Evolutionary conservation across 257 asterid genomes (phyloP), one percentile per base, ranked within the genome.

Genomic region (Thymus mandschuricus): DNA sequence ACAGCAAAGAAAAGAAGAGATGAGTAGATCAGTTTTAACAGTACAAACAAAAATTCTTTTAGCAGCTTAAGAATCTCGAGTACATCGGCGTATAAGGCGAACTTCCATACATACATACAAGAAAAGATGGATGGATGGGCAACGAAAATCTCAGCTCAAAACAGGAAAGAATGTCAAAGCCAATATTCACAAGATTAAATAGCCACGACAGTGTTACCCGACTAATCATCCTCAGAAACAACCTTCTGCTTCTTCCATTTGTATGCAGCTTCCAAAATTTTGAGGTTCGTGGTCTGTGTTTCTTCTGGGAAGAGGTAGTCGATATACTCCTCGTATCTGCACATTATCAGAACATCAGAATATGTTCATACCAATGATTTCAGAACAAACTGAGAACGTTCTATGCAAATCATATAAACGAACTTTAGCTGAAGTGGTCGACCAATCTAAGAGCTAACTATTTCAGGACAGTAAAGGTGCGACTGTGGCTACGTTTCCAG

Each of bases 261-360:
- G 77, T 84, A 88, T 10, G 99, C 99, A 8, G 99, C 99, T 78
- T 91, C 96, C 84, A 91, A 71, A 38, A 91, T 89, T 74, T 89
- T 94, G 11, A 94, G 88, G 55, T 85, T 86, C 2, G 96, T 81
- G 1, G 90, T 81, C 62, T 84, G 92, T 1, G 88, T 77, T 69
- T 94, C 99, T 78, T 94, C 99, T 2, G 99, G 99, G 89, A 89
- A 94, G 0, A 91, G 80, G 67, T 94, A 94, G 75, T 94, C 99
- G 1, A 83, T 79, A 60, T 84, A 94, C 87, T 94, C 99, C 88
- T 94, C 98, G 0, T 81, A 86, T 84, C 98, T 89, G 90, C 80
- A 84, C 10, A 58, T 12, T 71, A 72, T 60, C 0, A n/a, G 65
- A 69, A 29, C 31, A 59, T 79, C 64, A 82, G 76, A 58, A 57